phyloP scores from a whole-genome alignment of 2,329 filamentous ascomycete species.

The Talaromyces sp. region DNA sequence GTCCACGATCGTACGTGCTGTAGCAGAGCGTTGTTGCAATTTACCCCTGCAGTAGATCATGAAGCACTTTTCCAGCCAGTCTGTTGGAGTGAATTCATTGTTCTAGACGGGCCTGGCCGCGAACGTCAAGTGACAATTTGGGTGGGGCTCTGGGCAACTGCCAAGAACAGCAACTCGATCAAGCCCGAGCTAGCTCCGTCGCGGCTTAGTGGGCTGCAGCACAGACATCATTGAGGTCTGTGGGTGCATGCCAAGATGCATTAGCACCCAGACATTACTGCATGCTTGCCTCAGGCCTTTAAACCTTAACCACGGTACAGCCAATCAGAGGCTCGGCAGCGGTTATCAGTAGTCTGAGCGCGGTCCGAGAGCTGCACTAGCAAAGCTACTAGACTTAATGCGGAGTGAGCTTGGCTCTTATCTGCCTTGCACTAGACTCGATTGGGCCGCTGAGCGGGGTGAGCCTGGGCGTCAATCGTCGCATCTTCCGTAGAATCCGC shows the following conservation, averaged over 20 bases:
- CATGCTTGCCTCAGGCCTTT: neutral
- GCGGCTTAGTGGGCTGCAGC: neutral
- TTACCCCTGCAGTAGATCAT: conserved; percentile 11
- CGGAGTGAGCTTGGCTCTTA: neutral
- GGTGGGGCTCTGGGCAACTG: neutral
- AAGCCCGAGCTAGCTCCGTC: neutral
- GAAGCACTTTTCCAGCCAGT: neutral
- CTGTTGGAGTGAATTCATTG: neutral
- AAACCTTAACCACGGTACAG: neutral
- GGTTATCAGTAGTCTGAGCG: neutral
- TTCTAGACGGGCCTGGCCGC: neutral
- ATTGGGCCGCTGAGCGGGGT: neutral
- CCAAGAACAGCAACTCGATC: neutral
- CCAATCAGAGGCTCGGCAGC: neutral
- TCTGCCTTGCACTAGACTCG: neutral
- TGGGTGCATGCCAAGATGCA: neutral
- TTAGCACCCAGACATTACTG: neutral
- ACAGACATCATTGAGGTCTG: neutral
- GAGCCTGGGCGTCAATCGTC: conserved; percentile 1
- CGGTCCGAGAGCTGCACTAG: neutral
- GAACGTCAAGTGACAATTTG: neutral
- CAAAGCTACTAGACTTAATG: neutral
- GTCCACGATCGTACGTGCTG: neutral
- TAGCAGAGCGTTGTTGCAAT: neutral
- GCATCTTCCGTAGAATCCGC: conserved; percentile 5